These are phyloP conservation scores for Scleroderma citrinum DNA, from an alignment of 768 basidiomycete genomes.

Conservation along the genomic window DNA sequence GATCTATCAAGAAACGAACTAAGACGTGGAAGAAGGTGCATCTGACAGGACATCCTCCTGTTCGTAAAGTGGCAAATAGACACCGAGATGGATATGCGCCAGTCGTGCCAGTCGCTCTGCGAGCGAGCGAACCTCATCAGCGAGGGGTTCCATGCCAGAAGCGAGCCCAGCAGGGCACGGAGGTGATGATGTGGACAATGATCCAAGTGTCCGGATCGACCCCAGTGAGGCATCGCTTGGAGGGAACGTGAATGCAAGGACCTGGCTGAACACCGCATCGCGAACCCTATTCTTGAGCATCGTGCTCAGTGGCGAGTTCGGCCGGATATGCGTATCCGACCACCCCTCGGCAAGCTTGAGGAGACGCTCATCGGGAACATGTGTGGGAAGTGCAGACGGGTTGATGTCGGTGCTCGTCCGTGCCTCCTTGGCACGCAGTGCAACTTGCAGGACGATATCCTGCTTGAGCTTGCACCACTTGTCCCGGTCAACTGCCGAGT, in stretches of 20 bases:
- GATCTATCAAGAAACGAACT: conserved; percentile 15
- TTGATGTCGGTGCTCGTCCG: conserved; percentile 19
- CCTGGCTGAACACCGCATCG: conserved; percentile 56
- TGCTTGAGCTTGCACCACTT: conserved; percentile 52
- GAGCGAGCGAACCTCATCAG: conserved; percentile 59
- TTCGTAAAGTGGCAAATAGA: conserved; percentile 75
- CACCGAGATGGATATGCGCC: conserved; percentile 66
- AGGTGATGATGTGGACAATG: conserved; percentile 5
- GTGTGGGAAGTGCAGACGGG: conserved; percentile 17
- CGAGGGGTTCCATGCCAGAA: conserved; percentile 67
- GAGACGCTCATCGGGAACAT: conserved; percentile 44
- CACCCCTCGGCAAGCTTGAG: conserved; percentile 63
- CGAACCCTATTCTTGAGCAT: conserved; percentile 61
- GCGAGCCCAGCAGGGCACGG: conserved; percentile 24
- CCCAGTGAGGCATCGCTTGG: conserved; percentile 33
- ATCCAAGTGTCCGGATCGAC: conserved; percentile 24
- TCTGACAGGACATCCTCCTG: conserved; percentile 39
- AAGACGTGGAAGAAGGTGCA: conserved; percentile 3
- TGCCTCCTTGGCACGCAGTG: conserved; percentile 56
- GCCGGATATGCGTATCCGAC: conserved; percentile 62
- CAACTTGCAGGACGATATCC: conserved; percentile 71
- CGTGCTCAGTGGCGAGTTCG: conserved; percentile 50
- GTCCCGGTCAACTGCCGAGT: conserved; percentile 33
- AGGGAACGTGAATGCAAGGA: conserved; percentile 49
- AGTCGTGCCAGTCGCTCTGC: conserved; percentile 69